Evolutionary conservation across 2,329 filamentous ascomycete genomes (phyloP).

Genomic region (Cordyceps militaris): DNA sequence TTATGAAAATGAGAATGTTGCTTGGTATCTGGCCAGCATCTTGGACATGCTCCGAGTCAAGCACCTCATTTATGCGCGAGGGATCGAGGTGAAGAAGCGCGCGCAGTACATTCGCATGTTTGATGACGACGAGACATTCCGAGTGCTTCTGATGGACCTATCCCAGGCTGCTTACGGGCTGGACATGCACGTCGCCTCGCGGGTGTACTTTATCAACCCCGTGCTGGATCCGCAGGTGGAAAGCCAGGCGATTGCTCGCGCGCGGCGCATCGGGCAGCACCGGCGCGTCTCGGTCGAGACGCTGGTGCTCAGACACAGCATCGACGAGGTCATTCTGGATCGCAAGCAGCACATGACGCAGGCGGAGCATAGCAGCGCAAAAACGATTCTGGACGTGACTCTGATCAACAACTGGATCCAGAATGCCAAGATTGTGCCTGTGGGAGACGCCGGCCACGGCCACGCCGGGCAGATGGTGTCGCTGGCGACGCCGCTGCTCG

Average conservation of each 20-base stretch:
- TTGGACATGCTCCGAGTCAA: conserved; percentile 63
- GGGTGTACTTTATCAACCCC: conserved; percentile 84
- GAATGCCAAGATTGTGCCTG: conserved; percentile 39
- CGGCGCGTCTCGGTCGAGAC: conserved; percentile 79
- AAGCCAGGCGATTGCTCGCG: conserved; percentile 86
- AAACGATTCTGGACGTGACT: conserved; percentile 50
- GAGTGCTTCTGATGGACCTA: conserved; percentile 87
- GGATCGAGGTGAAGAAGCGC: conserved; percentile 52
- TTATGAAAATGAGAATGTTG: conserved; percentile 81
- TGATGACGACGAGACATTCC: conserved; percentile 59
- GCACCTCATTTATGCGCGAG: conserved; percentile 61
- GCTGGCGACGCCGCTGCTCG: conserved; percentile 36
- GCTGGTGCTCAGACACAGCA: conserved; percentile 67
- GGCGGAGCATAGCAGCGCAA: conserved; percentile 49
- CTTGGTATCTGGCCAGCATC: conserved; percentile 76
- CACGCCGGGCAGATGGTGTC: conserved; percentile 42
- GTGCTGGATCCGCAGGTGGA: conserved; percentile 80
- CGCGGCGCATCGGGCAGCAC: conserved; percentile 77
- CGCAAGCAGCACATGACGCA: conserved; percentile 69
- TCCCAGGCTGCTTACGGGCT: conserved; percentile 81
- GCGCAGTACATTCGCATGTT: conserved; percentile 75
- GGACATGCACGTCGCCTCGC: conserved; percentile 73
- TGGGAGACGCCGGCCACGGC: conserved; percentile 22
- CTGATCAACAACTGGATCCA: conserved; percentile 54
- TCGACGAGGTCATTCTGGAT: conserved; percentile 78